phyloP scores from a whole-genome alignment of 371 early-diverging fungal species.

The Enterocytospora artemiae region DNA sequence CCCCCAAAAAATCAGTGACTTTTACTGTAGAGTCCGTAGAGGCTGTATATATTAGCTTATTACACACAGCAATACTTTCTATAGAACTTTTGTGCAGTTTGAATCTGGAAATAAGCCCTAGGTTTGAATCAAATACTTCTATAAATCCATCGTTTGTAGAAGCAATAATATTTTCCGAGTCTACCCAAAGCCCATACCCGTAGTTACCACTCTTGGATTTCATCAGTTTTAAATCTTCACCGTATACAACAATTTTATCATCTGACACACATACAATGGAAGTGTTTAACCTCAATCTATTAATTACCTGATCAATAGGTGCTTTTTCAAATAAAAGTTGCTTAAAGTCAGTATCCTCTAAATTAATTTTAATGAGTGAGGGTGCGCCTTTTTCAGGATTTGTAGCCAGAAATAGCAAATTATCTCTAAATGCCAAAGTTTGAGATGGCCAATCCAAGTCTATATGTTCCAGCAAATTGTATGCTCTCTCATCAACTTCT shows the following conservation, averaged over 20 bases:
- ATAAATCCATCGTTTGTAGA: conserved; percentile 17
- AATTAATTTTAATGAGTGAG: conserved; percentile 15
- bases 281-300: conserved; percentile 36
- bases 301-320: conserved; percentile 10
- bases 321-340: conserved; percentile 18
- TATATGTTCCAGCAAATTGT: conserved; percentile 39
- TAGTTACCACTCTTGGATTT: conserved; percentile 6
- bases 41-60: conserved; percentile 28
- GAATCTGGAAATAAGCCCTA: background rate
- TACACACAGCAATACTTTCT: conserved; percentile 22
- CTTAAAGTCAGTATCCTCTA: background rate
- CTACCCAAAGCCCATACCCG: conserved; percentile 37
- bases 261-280: conserved; percentile 24
- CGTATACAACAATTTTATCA: conserved; percentile 23
- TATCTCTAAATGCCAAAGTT: conserved; percentile 21
- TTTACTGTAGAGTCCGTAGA: conserved; percentile 28
- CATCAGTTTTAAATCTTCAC: conserved; percentile 19
- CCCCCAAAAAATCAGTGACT: conserved; percentile 37
- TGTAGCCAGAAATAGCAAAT: conserved; percentile 32
- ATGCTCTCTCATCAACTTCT: conserved; percentile 44
- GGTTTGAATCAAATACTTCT: background rate
- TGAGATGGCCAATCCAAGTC: conserved; percentile 53
- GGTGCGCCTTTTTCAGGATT: conserved; percentile 31
- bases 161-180: conserved; percentile 2
- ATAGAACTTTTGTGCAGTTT: conserved; percentile 31